Base-by-base conservation (phyloP, 352 stramenopile species). In the Phytophthora citricola region DNA sequence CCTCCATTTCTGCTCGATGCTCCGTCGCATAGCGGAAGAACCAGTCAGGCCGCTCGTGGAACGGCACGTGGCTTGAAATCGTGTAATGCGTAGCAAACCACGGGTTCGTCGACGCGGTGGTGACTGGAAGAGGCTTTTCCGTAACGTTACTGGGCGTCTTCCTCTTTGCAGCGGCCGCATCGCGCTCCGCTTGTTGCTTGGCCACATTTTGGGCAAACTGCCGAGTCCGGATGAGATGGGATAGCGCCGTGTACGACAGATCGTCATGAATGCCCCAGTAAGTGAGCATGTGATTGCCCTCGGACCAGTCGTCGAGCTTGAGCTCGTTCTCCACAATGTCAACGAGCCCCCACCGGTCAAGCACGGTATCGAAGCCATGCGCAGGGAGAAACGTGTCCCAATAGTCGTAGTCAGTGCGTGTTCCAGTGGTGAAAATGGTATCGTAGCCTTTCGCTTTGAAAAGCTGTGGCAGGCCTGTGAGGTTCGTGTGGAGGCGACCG, bases 221-320 rank as follows among this genome's bases (percentile, higher is more conserved):
- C 20, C 71, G 46, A 4, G 38, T 68, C 36, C 82, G 73, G 45
- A 89, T 58, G 40, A 89, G 56, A 40, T 85, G 67, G 0, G 70
- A 78, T 27, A 91, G 59, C 15, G 85, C 76, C 9, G 79, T 76
- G 61, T 89, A 89, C 44, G 78, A 83, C 26, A 90, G 27, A 58
- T 92, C 81, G 40, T 92, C 83, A 57, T 92, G 83, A 49, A 92
- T 66, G 9, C 83, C 83, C 83, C 83, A 92, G 65, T 82, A 87
- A 5, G 72, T 71, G 72, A 87, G 85, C 59, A 85, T 69, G 60
- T 83, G 76, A 15, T 88, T 81, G 20, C 80, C 83, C 9, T 66
- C 47, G 0, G 66, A 79, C 66, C 75, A 83, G 46, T 91, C 73
- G 45, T 87, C 73, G 22, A 84, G 71, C 2, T 73, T 70, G 44